Percentiles rank a stretch among this genome's conserved stretches.
Conservation (phyloP, 2,329 filamentous ascomycete species). For the Sclerotinia subarctica region DNA sequence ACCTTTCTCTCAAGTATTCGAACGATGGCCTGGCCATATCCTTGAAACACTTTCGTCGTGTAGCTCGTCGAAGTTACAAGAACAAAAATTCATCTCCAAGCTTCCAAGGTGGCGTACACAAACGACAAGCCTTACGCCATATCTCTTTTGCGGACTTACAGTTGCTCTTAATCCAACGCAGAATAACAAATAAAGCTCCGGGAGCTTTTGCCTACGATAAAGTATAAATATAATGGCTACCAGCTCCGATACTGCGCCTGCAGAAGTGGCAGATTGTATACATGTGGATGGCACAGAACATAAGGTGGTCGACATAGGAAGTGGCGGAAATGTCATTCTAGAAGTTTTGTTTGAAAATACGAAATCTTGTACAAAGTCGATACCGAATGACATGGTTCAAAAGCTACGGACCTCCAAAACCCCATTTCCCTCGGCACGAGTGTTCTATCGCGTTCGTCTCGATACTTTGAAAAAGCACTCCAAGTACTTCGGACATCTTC, state of each 20-base stretch:
- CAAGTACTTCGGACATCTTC: conserved; percentile 66
- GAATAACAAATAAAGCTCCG: neutral
- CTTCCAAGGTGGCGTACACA: neutral
- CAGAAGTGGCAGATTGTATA: conserved; percentile 18
- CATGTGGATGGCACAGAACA: conserved; percentile 29
- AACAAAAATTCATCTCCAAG: neutral
- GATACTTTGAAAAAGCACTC: conserved; percentile 57
- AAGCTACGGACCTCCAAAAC: conserved; percentile 35
- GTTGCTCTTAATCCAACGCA: neutral
- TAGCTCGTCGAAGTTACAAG: conserved; percentile 12
- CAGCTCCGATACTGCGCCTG: neutral
- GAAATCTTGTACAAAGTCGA: conserved; percentile 47
- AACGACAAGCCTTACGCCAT: neutral
- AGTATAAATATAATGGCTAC: neutral
- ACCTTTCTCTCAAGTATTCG: neutral
- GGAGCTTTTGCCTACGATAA: too few relatives aligned
- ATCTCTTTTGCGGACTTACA: neutral
- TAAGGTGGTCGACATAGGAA: conserved; percentile 49
- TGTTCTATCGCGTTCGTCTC: conserved; percentile 58
- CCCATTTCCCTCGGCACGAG: conserved; percentile 31
- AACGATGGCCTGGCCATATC: conserved; percentile 38
- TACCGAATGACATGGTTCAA: conserved; percentile 48
- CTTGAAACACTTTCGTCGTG: conserved; percentile 27
- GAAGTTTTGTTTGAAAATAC: conserved; percentile 63
- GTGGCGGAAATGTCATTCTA: conserved; percentile 62